Evolutionary conservation across 2,329 filamentous ascomycete genomes (phyloP).

Genomic region (Ascosphaera apis): DNA sequence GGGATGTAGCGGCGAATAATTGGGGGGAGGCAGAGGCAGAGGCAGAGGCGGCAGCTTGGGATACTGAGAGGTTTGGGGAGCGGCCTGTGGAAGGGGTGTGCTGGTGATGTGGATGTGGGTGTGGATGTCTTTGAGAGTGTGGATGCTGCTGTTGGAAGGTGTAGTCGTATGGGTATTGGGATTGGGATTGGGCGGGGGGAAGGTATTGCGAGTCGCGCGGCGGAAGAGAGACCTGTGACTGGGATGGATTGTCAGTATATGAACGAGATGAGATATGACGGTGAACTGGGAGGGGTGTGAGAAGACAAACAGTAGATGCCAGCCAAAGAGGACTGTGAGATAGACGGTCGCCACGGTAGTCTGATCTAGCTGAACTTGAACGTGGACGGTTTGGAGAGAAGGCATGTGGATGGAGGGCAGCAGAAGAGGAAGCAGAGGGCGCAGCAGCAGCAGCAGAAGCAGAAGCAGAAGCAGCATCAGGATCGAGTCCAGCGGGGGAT

Average conservation of each 20-base stretch:
- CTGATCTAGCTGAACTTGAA: background rate
- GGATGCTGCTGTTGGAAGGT: background rate
- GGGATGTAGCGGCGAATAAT: background rate
- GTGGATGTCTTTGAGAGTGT: background rate
- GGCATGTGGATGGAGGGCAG: constrained; percentile 7
- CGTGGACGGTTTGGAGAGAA: constrained; percentile 7
- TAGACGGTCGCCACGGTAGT: background rate
- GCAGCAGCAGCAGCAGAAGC: background rate
- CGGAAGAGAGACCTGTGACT: background rate
- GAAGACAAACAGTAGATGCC: background rate
- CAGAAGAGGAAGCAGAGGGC: constrained; percentile 3
- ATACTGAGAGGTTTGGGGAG: background rate
- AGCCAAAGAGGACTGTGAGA: background rate
- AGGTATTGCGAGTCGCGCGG: background rate
- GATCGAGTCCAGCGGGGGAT: background rate
- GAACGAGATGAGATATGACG: too few species aligned
- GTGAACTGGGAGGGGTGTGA: background rate
- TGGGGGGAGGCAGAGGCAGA: background rate
- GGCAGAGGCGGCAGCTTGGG: too few species aligned
- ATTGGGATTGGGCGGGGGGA: background rate
- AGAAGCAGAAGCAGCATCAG: background rate
- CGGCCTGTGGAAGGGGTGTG: background rate
- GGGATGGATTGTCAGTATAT: too few species aligned
- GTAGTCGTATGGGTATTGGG: background rate
- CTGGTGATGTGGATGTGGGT: too few species aligned